Evolutionary conservation across 2,329 filamentous ascomycete species (phyloP).

Genomic region (Davidsoniella neocaledoniae): DNA sequence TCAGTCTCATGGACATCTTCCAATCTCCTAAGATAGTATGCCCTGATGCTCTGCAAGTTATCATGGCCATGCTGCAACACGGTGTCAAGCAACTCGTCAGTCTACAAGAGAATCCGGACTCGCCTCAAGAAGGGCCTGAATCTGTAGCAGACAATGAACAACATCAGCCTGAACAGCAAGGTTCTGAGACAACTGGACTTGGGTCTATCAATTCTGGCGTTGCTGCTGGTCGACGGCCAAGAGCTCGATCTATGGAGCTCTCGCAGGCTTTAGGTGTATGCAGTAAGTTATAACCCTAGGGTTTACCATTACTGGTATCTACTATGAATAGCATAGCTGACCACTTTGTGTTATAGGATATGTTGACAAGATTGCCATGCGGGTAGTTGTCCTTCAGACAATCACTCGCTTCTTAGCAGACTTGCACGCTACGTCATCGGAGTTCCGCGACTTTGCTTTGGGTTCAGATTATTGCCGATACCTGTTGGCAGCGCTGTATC

Average conservation of each 20-base stretch:
- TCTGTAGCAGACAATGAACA: background rate
- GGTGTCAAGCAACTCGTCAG: conserved; percentile 57
- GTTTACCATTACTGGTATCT: background rate
- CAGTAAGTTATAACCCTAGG: conserved; percentile 24
- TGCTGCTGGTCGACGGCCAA: conserved; percentile 20
- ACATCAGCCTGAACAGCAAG: background rate
- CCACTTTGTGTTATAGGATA: conserved; percentile 2
- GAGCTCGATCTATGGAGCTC: conserved; percentile 50
- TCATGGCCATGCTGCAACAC: conserved; percentile 74
- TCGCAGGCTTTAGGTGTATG: conserved; percentile 39
- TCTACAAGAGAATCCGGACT: conserved; percentile 42
- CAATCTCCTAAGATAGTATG: conserved; percentile 50
- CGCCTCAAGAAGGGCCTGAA: conserved; percentile 15
- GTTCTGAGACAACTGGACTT: background rate
- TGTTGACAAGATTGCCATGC: conserved; percentile 18
- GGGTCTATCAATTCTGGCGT: background rate
- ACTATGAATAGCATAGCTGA: background rate
- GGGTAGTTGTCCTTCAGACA: conserved; percentile 52
- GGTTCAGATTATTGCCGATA: conserved; percentile 68
- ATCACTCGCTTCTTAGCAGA: conserved; percentile 66
- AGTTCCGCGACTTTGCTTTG: conserved; percentile 69
- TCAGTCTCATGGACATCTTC: conserved; percentile 59
- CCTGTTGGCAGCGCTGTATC: conserved; percentile 66
- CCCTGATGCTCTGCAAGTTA: conserved; percentile 62
- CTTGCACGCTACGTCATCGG: conserved; percentile 56